phyloP scores from a whole-genome alignment of 2,329 filamentous ascomycete genomes.

The Hortaea werneckii region DNA sequence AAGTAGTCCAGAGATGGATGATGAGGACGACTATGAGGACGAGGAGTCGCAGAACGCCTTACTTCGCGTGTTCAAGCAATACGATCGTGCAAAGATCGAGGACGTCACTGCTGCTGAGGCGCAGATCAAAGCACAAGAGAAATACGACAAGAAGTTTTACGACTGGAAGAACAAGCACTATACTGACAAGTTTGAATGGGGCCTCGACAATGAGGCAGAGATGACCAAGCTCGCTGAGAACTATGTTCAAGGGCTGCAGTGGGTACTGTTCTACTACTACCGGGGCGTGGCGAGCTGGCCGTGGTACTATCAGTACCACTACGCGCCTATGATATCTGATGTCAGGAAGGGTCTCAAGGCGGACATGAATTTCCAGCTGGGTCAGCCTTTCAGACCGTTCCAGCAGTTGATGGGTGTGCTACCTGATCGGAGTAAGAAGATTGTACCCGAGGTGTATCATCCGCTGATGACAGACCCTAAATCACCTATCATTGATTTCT shows the following conservation, averaged over 20 bases:
- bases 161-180: constrained; percentile 96
- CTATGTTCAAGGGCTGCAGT: constrained; percentile 94
- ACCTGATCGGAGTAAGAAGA: constrained; percentile 93
- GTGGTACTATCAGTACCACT: constrained; percentile 96
- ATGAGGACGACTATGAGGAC: constrained; percentile 61
- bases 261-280: constrained; percentile 98
- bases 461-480: constrained; percentile 82
- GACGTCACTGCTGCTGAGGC: constrained; percentile 72
- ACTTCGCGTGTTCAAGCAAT: constrained; percentile 74
- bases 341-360: constrained; percentile 79
- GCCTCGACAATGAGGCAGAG: constrained; percentile 67
- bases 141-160: constrained; percentile 83
- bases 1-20: constrained; percentile 36
- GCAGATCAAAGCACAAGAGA: constrained; percentile 65
- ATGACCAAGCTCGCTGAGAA: constrained; percentile 80
- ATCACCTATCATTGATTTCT: constrained; percentile 96
- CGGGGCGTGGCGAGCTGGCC: constrained; percentile 95
- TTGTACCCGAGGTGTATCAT: constrained; percentile 80
- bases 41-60: constrained; percentile 78
- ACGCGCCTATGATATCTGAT: constrained; percentile 94
- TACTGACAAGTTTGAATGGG: constrained; percentile 81
- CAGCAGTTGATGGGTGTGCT: constrained; percentile 98
- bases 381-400: constrained; percentile 88
- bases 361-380: constrained; percentile 83
- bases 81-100: constrained; percentile 79